phyloP scores from a whole-genome alignment of 2,329 filamentous ascomycete genomes.

The Sclerotinia borealis region DNA sequence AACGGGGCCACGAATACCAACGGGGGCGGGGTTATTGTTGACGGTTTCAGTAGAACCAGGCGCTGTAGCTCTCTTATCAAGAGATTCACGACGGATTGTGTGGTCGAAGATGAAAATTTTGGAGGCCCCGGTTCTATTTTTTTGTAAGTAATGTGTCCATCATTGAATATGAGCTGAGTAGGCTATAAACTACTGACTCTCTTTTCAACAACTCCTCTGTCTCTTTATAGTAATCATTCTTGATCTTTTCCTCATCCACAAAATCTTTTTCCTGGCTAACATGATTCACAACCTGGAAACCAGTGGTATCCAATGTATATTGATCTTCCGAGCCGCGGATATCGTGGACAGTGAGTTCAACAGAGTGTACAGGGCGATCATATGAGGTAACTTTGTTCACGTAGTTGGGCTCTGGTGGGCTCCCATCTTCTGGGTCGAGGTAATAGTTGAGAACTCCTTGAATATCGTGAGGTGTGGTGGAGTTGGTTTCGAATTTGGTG shows the following conservation, averaged over 20 bases:
- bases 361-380: not conserved
- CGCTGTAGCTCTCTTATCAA: conserved; percentile 20
- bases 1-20: conserved; percentile 38
- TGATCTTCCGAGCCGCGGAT: conserved; percentile 39
- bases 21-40: not conserved
- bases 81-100: conserved; percentile 44
- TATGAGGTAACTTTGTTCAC: conserved; percentile 9
- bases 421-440: conserved; percentile 20
- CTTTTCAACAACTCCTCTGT: conserved; percentile 34
- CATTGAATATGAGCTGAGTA: not conserved
- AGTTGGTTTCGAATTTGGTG: not conserved
- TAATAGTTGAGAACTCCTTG: conserved; percentile 17
- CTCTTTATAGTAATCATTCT: conserved; percentile 33
- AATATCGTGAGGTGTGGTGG: conserved; percentile 14
- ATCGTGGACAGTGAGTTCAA: conserved; percentile 34
- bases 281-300: conserved; percentile 35
- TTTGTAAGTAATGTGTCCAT: conserved; percentile 1
- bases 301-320: conserved; percentile 38
- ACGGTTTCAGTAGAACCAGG: not conserved
- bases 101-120: conserved; percentile 58
- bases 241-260: conserved; percentile 34
- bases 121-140: conserved; percentile 47
- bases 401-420: conserved; percentile 17
- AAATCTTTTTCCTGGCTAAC: conserved; percentile 33
- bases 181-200: conserved; percentile 18